Percentiles rank a stretch among this genome's conserved stretches.
Evolutionary conservation across 1,284 basidiomycete genomes (phyloP).

Genomic region (Termitomyces sp.): DNA sequence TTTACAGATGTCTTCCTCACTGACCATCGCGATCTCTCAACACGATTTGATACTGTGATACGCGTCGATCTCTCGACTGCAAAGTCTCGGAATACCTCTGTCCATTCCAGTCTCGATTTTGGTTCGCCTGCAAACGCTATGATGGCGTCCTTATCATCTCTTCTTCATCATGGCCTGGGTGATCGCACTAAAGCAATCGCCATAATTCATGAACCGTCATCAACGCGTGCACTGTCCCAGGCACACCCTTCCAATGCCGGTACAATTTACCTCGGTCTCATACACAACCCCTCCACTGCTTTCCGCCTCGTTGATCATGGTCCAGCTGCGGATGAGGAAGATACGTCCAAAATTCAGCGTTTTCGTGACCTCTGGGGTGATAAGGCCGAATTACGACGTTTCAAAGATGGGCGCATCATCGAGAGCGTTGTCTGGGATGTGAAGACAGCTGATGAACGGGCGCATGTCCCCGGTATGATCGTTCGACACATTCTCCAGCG

Average conservation of each 20-base stretch:
- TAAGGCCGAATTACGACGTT: slow-evolving; percentile 91
- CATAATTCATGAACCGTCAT: slow-evolving; percentile 47
- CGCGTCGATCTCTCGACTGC: slow-evolving; percentile 56
- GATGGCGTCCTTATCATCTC: slow-evolving; percentile 46
- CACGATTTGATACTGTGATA: slow-evolving; percentile 64
- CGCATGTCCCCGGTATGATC: slow-evolving; percentile 74
- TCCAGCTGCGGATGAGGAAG: slow-evolving; percentile 65
- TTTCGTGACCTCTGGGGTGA: slow-evolving; percentile 92
- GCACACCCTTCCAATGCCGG: slow-evolving; percentile 42
- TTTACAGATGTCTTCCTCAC: slow-evolving; percentile 76
- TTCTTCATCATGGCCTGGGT: slow-evolving; percentile 66
- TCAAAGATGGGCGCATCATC: slow-evolving; percentile 91
- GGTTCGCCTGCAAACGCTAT: slow-evolving; percentile 57
- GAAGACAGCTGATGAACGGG: slow-evolving; percentile 68
- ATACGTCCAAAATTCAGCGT: slow-evolving; percentile 43
- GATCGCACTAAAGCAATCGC: slow-evolving; percentile 60
- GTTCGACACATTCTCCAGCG: slow-evolving; percentile 68
- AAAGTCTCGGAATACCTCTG: slow-evolving; percentile 38
- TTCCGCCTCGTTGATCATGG: slow-evolving; percentile 87
- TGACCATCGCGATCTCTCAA: slow-evolving; percentile 56
- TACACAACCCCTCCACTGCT: slow-evolving; percentile 68
- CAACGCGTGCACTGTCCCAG: slow-evolving; percentile 45
- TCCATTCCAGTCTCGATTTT: slow-evolving; percentile 49
- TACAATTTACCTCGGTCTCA: slow-evolving; percentile 65
- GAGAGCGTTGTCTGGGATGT: slow-evolving; percentile 96